A percentile compares a stretch with the other conserved stretches of the same genome.
phyloP scores from a whole-genome alignment of 768 basidiomycete genomes.

The Asterophora lycoperdoides region DNA sequence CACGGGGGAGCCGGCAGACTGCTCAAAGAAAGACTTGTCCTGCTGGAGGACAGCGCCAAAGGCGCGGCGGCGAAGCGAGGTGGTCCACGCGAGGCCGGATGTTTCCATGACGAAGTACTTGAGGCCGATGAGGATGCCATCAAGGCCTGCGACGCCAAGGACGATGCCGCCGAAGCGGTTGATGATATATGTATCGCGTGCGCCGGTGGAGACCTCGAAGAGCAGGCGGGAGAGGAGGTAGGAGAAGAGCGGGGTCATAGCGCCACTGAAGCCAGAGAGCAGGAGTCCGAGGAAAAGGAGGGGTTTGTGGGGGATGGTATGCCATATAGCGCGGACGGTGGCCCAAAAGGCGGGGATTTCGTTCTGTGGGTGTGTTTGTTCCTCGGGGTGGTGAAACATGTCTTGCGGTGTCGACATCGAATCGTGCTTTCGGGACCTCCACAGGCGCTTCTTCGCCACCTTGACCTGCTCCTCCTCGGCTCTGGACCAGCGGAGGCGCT shows the following conservation, averaged over 20 bases:
- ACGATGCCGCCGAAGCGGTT: constrained; percentile 70
- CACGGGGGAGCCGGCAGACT: constrained; percentile 50
- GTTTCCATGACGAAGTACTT: constrained; percentile 83
- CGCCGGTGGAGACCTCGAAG: constrained; percentile 69
- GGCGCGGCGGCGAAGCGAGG: constrained; percentile 50
- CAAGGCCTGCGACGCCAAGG: constrained; percentile 67
- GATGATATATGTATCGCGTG: constrained; percentile 55
- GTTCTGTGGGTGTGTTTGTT: not conserved
- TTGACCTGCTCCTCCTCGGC: constrained; percentile 8
- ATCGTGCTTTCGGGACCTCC: not conserved
- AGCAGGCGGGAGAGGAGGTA: constrained; percentile 81
- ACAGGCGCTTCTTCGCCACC: constrained; percentile 5
- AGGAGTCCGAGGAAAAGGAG: constrained; percentile 66
- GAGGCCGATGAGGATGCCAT: constrained; percentile 69
- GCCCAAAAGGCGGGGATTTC: constrained; percentile 36
- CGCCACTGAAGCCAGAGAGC: constrained; percentile 68
- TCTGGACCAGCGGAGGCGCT: constrained; percentile 23
- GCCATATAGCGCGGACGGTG: constrained; percentile 55
- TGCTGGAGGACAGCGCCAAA: constrained; percentile 64
- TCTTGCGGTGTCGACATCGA: no score
- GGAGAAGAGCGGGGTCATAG: constrained; percentile 90
- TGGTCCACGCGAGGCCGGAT: constrained; percentile 72
- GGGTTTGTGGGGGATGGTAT: constrained; percentile 70
- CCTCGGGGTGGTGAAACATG: not conserved
- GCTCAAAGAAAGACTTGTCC: constrained; percentile 87